phyloP scores from a whole-genome alignment of 306 rosid species.

The Spatholobus suberectus region DNA sequence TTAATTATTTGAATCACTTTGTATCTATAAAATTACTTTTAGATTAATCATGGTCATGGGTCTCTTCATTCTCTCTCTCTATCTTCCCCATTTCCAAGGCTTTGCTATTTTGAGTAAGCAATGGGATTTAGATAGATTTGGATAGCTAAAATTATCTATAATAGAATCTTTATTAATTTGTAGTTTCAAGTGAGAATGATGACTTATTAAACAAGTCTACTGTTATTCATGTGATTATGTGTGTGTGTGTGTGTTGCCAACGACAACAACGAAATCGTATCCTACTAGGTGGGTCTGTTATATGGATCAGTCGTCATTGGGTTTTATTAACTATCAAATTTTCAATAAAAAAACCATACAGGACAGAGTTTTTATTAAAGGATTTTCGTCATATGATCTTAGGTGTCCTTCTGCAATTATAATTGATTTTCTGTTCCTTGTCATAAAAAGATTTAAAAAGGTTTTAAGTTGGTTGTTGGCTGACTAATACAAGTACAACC shows the following conservation, averaged over 20 bases:
- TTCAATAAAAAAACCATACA: constrained; percentile 19
- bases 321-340: not conserved
- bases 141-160: not conserved
- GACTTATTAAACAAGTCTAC: not conserved
- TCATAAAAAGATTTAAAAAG: not conserved
- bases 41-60: constrained; percentile 28
- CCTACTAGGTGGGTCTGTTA: not conserved
- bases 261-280: not conserved
- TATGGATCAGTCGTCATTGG: not conserved
- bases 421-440: not conserved
- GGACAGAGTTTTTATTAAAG: constrained; percentile 1
- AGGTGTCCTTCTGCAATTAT: not conserved
- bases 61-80: not conserved
- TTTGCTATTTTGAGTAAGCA: constrained; percentile 12
- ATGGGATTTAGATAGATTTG: not conserved
- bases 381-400: not conserved
- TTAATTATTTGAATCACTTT: constrained; percentile 38
- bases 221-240: not conserved
- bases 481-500: constrained; percentile 6
- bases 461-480: not conserved
- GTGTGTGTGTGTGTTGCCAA: not conserved
- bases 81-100: not conserved
- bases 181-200: constrained; percentile 23
- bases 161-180: not conserved
- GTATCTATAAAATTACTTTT: constrained; percentile 24